These are phyloP conservation scores for Trichaptum fuscoviolaceum DNA, from an alignment of 768 basidiomycete species.

Conservation along the genomic window DNA sequence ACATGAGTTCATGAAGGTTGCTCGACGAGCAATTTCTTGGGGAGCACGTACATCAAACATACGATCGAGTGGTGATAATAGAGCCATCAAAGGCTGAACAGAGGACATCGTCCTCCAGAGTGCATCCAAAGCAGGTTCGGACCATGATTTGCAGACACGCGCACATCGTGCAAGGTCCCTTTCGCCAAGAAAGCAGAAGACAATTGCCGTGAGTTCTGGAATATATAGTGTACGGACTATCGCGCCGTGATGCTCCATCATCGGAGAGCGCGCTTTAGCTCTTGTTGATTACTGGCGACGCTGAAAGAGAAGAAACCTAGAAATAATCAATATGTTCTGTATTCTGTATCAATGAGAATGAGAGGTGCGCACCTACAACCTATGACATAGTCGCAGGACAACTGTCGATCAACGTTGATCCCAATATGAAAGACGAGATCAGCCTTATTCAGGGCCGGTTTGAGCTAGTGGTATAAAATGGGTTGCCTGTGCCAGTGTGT, in stretches of 20 bases:
- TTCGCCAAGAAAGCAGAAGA: not conserved
- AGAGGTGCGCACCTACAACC: no score
- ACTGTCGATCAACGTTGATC: no score
- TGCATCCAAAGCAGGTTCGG: not conserved
- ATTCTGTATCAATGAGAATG: no score
- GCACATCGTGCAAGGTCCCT: not conserved
- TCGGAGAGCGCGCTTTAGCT: not conserved
- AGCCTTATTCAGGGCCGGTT: no score
- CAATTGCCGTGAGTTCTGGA: not conserved
- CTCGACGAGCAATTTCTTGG: not conserved
- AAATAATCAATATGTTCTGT: not conserved
- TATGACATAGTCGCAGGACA: no score
- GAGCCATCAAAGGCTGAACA: not conserved
- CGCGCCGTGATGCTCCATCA: not conserved
- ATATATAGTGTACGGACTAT: not conserved
- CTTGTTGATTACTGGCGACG: not conserved
- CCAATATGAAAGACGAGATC: no score
- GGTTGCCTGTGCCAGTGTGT: no score
- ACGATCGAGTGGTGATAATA: not conserved
- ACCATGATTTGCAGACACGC: slow-evolving; percentile 3
- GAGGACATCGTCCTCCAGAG: not conserved
- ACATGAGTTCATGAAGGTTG: not conserved
- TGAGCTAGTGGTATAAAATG: no score
- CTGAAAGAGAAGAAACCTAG: not conserved
- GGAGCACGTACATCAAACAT: not conserved